phyloP scores from a whole-genome alignment of 208 protist species.

The Lotmaria passim region DNA sequence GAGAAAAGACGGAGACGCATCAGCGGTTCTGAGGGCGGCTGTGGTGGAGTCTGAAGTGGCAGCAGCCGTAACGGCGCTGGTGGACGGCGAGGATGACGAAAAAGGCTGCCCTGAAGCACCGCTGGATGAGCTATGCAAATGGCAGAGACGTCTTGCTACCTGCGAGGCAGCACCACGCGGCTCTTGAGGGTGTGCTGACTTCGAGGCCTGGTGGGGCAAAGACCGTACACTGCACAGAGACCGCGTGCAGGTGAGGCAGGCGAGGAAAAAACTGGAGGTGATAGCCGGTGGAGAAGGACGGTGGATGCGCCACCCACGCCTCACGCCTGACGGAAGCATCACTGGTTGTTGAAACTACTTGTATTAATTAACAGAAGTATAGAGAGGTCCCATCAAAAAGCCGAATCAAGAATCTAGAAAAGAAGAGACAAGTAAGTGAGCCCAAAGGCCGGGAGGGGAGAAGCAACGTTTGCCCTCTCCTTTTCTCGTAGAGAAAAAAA shows the following conservation, averaged over 20 bases:
- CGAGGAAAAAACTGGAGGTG: not conserved
- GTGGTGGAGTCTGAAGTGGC: not conserved
- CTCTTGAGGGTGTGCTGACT: too few relatives aligned
- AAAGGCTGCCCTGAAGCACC: not conserved
- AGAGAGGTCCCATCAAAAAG: too few relatives aligned
- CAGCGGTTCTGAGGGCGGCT: not conserved
- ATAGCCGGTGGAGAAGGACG: not conserved
- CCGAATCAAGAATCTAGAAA: too few relatives aligned
- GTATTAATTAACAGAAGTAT: too few relatives aligned
- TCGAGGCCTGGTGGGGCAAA: not conserved
- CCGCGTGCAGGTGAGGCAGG: not conserved
- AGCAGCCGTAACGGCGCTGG: too few relatives aligned
- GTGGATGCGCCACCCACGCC: slow-evolving; percentile 3
- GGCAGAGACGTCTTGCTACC: not conserved
- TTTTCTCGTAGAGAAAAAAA: too few relatives aligned
- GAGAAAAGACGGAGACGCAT: slow-evolving; percentile 49
- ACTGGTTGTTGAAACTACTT: not conserved
- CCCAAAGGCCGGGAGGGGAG: too few relatives aligned
- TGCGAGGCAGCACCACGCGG: not conserved
- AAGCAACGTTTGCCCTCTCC: too few relatives aligned
- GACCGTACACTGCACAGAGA: not conserved
- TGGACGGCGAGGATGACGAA: too few relatives aligned
- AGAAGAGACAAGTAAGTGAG: too few relatives aligned
- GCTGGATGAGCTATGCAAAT: not conserved
- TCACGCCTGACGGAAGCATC: slow-evolving; percentile 2